These are phyloP conservation scores for Cochlearia excelsa DNA, from an alignment of 345 rosid genomes.

Conservation along the genomic window DNA sequence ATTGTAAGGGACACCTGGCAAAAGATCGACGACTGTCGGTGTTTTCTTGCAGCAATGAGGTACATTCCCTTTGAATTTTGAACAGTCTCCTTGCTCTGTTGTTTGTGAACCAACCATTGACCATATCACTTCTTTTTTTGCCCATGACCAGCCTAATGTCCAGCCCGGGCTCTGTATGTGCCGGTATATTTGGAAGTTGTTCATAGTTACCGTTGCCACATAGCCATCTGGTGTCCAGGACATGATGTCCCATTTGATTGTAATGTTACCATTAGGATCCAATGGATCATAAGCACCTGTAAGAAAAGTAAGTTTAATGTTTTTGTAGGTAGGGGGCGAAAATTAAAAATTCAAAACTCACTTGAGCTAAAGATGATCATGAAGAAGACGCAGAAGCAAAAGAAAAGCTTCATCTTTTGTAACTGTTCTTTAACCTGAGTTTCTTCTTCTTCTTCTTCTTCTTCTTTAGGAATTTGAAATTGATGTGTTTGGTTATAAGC, in stretches of 20 bases:
- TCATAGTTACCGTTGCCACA: constrained; percentile 62
- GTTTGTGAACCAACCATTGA: constrained; percentile 77
- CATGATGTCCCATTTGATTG: constrained; percentile 86
- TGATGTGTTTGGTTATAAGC: constrained; percentile 26
- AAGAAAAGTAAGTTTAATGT: constrained; percentile 5
- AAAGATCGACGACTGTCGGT: constrained; percentile 71
- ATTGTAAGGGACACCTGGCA: constrained; percentile 79
- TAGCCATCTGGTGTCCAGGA: constrained; percentile 90
- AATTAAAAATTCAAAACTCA: constrained; percentile 17
- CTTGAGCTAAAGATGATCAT: constrained; percentile 49
- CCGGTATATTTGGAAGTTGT: constrained; percentile 74
- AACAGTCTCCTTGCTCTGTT: constrained; percentile 91
- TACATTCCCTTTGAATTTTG: constrained; percentile 76
- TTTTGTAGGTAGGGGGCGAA: constrained; percentile 5
- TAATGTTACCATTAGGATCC: constrained; percentile 84
- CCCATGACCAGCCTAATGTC: constrained; percentile 90
- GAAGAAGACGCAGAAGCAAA: constrained; percentile 40
- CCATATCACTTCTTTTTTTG: constrained; percentile 87
- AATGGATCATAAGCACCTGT: constrained; percentile 90
- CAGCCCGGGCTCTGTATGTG: constrained; percentile 82
- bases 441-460: not conserved
- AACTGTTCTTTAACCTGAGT: constrained; percentile 4
- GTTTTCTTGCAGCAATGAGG: constrained; percentile 84
- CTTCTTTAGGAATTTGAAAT: constrained; percentile 18
- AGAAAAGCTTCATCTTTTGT: constrained; percentile 43